These are phyloP conservation scores for Dichotomopilus funicola DNA, from an alignment of 2,329 filamentous ascomycete genomes.

Conservation along the genomic window DNA sequence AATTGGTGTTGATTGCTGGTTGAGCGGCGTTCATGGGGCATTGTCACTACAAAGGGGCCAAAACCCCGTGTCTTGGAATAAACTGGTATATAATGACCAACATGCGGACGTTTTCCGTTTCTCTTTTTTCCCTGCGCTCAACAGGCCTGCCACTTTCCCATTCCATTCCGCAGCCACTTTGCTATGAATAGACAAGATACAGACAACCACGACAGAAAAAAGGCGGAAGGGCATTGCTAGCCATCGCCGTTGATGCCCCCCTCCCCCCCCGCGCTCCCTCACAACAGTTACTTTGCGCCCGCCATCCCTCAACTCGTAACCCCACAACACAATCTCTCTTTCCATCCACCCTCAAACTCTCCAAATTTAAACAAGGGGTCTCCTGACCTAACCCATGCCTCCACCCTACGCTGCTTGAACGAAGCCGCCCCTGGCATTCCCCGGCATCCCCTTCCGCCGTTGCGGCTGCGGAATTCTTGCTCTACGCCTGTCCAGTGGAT, in stretches of 20 bases:
- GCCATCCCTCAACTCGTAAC: not conserved
- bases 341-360: not conserved
- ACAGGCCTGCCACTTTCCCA: not conserved
- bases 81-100: not conserved
- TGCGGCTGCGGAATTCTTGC: not conserved
- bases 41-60: not conserved
- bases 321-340: not conserved
- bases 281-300: not conserved
- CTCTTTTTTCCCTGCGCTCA: not conserved
- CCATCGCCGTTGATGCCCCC: too few species aligned
- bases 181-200: too few species aligned
- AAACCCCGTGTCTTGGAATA: too few species aligned
- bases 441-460: not conserved
- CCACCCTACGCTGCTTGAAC: not conserved
- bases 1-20: not conserved
- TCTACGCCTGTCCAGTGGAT: conserved; percentile 5
- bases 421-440: not conserved
- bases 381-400: not conserved
- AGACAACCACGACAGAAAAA: too few species aligned
- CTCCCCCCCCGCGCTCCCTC: not conserved
- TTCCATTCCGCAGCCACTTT: not conserved
- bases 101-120: not conserved
- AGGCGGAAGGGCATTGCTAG: too few species aligned
- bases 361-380: not conserved
- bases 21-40: not conserved